Base-by-base conservation (phyloP, 2,329 filamentous ascomycete species). In the Colletotrichum cuscutae region DNA sequence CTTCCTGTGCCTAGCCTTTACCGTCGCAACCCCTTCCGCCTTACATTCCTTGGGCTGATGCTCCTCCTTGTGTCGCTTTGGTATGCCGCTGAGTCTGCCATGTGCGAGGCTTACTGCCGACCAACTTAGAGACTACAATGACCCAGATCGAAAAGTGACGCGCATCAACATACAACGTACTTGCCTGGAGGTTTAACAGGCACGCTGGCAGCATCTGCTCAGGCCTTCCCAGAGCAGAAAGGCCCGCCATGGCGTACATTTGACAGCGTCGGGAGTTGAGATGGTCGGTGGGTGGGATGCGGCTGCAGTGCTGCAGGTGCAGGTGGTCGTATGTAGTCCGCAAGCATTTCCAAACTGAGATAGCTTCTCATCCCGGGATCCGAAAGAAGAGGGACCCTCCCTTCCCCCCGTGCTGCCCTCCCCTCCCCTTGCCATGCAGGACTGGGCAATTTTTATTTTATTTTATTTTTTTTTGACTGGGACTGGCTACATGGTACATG, bases 21-120 rank as follows among this genome's bases (percentile, higher is more conserved):
- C 77, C 78, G 77, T 60, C 82, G 79, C 49, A 79, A 81, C 11
- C 86, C 76, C 5, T 86, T 88, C 75, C 84, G 81, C 61, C 80
- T 89, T 28, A 90, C 88, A 1, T 76, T 83, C 3, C 77, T 90
- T 13, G 89, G 89, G 2, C 69, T 87, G 24, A 6, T 87, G 3
- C 65, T 86, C n/a, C 76, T 87, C 15, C 42, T 87, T 3, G 53
- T 87, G 9, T 78, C 82, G 0, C 62, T 86, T n/a, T 92, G 90
- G 90, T 88, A 87, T 68, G 77, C 83, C 5, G 78, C 85, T n/a
- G 90, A 92, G 78, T 84, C 84, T 0, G 78, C 81, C 30, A 88
- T 89, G 82, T 92, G 89, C 78, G 81, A 78, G 52, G 74, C 81
- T 7, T 92, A 87, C 80, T 91, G 89, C 77, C 86, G 86, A 19